Evolutionary conservation across 805 yeast genomes (phyloP), one percentile per base, ranked within the genome.

Genomic region (Candida parachauliodes): DNA sequence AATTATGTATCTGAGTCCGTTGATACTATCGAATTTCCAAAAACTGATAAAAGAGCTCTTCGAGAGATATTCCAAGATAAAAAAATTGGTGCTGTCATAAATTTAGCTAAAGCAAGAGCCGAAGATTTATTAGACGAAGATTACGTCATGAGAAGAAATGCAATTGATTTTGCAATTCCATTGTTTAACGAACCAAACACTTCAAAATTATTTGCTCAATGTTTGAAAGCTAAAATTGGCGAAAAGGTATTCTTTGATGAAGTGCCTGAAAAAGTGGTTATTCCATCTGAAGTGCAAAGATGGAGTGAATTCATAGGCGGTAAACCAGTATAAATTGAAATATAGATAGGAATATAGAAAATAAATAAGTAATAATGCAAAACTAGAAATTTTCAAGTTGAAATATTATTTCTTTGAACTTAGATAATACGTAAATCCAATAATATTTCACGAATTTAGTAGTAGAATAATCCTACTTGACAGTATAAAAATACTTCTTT

Each of bases 281-380:
- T 91, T 49, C 98, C 98, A 40, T 54, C 65, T 15, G 98, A 93
- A 68, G 98, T 88, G 37, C 74, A 72, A 57, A 79, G 97, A 65
- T 93, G 99, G 99, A 87, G 95, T 68, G 97, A 91, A 61, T 93
- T 84, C 56, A 78, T 93, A 55, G 96, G 95, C 42, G 95, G 95
- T 37, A 89, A 87, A 72, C 93, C 94, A 37, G 89, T 88, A 20
- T 77, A 65, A 17, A 22, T 16, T 17, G 6, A 28, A 8, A 3
- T 24, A 24, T 24, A 24, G 27, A 24, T 10, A n/a, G n/a, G n/a
- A n/a, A n/a, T n/a, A n/a, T n/a, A n/a, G n/a, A n/a, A n/a, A n/a
- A n/a, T n/a, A n/a, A n/a, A n/a, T n/a, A 24, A 24, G 9, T 5
- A 24, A 24, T 10, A 24, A 5, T 9, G n/a, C 5, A 10, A 24